Base-by-base conservation (phyloP, 805 yeast genomes). In the Starmerella vitae region DNA sequence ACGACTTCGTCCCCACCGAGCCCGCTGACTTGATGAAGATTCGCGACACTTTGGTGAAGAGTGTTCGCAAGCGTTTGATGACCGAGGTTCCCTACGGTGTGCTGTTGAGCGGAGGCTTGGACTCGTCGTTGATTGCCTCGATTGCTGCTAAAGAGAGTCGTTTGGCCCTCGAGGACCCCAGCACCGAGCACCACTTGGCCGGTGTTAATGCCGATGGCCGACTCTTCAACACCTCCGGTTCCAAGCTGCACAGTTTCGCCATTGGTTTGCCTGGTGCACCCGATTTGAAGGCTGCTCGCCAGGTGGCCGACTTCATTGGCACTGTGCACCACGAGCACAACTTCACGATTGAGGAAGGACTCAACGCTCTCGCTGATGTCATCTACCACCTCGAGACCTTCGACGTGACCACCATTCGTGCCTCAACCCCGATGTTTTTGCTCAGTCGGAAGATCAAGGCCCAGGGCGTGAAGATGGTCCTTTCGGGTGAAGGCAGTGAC, bases 1-100 rank as follows among this genome's bases (percentile, higher is more conserved):
- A 71, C 50, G 46, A 66, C 38, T 69, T 69, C 58, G 70, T 81
- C 47, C 94, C 98, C 51, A 61, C 78, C 30, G 70, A 71, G 43
- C 83, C 77, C 32, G 82, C 79, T 33, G 94, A 88, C 60, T 74
- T 68, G 58, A 73, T 60, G 55, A 52, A 64, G 43, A 72, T 91
- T 45, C 78, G 95, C 63, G 79, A 77, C 55, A 62, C 82, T 36
- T 72, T 91, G 59, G 98, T 91, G 64, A 66, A 79, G 65, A 85
- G 98, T 35, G 99, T 91, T 40, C 80, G 98, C 71, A 91, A 91
- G 81, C 80, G 98, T 72, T 73, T 91, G 56, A 91, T 91, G 99
- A 91, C 97, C 41, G 99, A 91, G 69, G 99, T 91, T 46, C 97
- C 99, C 41, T 91, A 83, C 63, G 99, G 99, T 67, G 99, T 91